These are phyloP conservation scores for Kazachstania sp. DNA, from an alignment of 1,139 yeast genomes.

Conservation along the genomic window DNA sequence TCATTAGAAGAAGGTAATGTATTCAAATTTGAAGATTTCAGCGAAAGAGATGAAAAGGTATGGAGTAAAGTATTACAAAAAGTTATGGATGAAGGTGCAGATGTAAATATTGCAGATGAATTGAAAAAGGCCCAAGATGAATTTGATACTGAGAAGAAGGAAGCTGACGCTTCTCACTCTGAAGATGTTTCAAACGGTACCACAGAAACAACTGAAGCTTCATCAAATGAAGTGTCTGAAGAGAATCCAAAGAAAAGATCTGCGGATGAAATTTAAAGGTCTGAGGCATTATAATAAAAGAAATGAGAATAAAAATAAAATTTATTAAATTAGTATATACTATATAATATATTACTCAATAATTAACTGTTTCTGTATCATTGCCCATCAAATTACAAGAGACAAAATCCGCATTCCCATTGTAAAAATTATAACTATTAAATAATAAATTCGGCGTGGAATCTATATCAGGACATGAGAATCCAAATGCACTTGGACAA, in stretches of 20 bases:
- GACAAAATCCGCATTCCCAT: constrained; percentile 28
- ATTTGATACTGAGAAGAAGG: constrained; percentile 12
- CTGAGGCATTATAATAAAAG: not conserved
- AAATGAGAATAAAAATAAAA: not conserved
- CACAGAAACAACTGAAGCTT: not conserved
- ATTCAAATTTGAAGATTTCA: constrained; percentile 58
- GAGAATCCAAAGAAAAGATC: not conserved
- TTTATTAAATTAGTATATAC: not conserved
- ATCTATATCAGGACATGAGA: constrained; percentile 52
- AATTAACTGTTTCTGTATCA: not conserved
- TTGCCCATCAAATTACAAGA: constrained; percentile 9
- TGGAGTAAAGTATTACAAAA: constrained; percentile 61
- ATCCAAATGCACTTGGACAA: constrained; percentile 73
- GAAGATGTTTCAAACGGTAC: not conserved
- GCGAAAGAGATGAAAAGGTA: constrained; percentile 40
- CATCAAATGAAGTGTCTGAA: not conserved
- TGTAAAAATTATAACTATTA: constrained; percentile 45
- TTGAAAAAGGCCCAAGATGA: constrained; percentile 20
- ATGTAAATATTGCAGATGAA: constrained; percentile 31
- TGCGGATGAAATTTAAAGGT: not conserved
- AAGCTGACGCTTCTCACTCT: constrained; percentile 1
- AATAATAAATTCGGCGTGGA: constrained; percentile 32
- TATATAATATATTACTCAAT: not conserved
- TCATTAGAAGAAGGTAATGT: constrained; percentile 56
- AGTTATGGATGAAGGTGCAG: constrained; percentile 39